Evolutionary conservation across 768 basidiomycete genomes (phyloP).

Genomic region (Boletus bicolor): DNA sequence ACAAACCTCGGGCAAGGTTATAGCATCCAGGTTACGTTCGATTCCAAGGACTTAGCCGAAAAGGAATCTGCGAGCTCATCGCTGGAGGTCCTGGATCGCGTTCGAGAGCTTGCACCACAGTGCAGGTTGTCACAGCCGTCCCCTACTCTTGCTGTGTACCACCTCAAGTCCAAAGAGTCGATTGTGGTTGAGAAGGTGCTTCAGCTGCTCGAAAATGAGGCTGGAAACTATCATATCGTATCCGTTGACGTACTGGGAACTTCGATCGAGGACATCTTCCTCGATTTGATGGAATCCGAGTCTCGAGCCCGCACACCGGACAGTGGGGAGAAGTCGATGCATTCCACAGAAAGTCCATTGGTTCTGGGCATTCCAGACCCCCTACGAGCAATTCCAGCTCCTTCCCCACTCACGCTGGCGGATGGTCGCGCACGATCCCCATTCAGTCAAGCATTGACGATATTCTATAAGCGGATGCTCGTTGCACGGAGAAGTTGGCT

Average conservation of each 20-base stretch:
- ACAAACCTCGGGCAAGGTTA: slow-evolving; percentile 70
- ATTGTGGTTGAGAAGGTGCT: slow-evolving; percentile 53
- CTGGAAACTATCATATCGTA: slow-evolving; percentile 34
- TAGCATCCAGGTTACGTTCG: slow-evolving; percentile 54
- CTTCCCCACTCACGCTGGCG: slow-evolving; percentile 29
- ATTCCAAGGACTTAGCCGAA: slow-evolving; percentile 30
- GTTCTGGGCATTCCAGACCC: background rate
- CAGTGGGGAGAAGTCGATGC: slow-evolving; percentile 24
- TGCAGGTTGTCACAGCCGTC: slow-evolving; percentile 43
- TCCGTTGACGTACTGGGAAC: slow-evolving; percentile 71
- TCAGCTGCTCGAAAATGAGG: slow-evolving; percentile 48
- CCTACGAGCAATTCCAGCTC: background rate
- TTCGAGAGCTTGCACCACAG: slow-evolving; percentile 45
- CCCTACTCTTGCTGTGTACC: slow-evolving; percentile 46
- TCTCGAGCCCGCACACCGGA: slow-evolving; percentile 17
- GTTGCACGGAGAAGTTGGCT: slow-evolving; percentile 69
- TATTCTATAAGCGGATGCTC: slow-evolving; percentile 67
- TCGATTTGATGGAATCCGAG: slow-evolving; percentile 58
- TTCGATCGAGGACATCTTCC: slow-evolving; percentile 80
- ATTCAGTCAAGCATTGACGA: slow-evolving; percentile 63
- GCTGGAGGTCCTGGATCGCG: slow-evolving; percentile 36
- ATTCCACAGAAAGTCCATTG: slow-evolving; percentile 3
- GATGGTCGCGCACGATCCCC: slow-evolving; percentile 54
- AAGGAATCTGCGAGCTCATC: slow-evolving; percentile 15
- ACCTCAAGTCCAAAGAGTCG: slow-evolving; percentile 60